Evolutionary conservation across 805 yeast species (phyloP), one percentile per base, ranked within the genome.

Genomic region (Schwanniomyces yamadae): DNA sequence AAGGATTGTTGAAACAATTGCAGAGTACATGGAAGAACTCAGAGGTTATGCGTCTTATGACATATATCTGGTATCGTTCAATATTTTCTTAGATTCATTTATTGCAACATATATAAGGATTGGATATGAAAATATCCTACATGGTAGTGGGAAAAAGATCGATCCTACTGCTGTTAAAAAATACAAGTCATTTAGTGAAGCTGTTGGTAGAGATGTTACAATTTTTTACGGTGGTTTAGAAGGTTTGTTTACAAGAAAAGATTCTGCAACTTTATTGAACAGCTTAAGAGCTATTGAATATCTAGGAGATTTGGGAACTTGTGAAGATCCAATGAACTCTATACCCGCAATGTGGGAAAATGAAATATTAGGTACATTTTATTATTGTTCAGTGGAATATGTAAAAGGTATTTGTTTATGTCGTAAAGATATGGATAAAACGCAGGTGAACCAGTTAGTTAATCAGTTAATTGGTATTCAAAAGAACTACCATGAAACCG

Each of bases 381-480:
- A 87, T 63, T 89, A 87, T 55, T 80, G 90, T 39, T 89, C 95
- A 0, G 61, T 82, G 6, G 82, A 77, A 33, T 75, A 88, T 50
- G 70, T 90, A 28, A 76, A 75, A 29, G 80, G 80, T 10, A 73
- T 88, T 27, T 68, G 89, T 35, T 66, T 69, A 45, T 73, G 66
- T 49, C 64, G 73, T 49, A 75, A 64, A 50, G 76, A 69, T 42
- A 49, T 63, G 51, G 73, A 68, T 26, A 50, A 55, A 40, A 44
- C 48, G 15, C 48, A 45, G 28, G 54, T 65, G 5, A 54, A 49
- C 30, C 49, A 45, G 14, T 49, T 69, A 34, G 46, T 63, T 1
- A 52, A 53, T 6, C 43, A 48, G 26, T 54, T 66, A 32, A 47
- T 39, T 19, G 54, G 47, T 18, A 59, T 63, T 18, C 61, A 66